Conservation (phyloP, 495 filamentous ascomycete species). For the Hypomontagnella monticulosa region DNA sequence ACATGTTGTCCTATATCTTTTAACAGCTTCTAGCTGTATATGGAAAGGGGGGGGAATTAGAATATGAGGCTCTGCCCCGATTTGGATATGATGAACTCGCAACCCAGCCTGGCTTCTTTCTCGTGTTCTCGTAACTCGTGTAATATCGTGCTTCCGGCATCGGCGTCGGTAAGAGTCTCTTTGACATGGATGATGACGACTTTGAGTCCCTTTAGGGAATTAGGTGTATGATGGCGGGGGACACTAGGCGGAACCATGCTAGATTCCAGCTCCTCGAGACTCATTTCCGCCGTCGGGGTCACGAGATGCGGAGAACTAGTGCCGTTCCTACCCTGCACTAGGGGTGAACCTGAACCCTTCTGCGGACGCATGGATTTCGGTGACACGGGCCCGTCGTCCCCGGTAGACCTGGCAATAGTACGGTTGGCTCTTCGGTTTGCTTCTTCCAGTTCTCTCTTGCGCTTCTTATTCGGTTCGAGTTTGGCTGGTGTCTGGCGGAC, state of each 20-base stretch:
- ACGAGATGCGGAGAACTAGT: conserved; percentile 46
- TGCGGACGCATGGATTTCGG: conserved; percentile 49
- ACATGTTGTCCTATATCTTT: conserved; percentile 23
- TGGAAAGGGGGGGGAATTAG: conserved; percentile 26
- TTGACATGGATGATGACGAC: conserved; percentile 86
- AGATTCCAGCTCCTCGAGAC: conserved; percentile 46
- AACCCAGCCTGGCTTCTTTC: conserved; percentile 70
- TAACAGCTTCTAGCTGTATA: conserved; percentile 18
- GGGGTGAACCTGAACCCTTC: conserved; percentile 13
- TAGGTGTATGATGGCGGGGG: conserved; percentile 14
- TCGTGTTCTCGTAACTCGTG: conserved; percentile 71
- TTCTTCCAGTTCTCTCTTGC: conserved; percentile 48
- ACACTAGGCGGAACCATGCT: background rate
- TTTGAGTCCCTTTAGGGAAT: conserved; percentile 60
- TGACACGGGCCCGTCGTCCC: conserved; percentile 51
- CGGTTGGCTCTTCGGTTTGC: conserved; percentile 14
- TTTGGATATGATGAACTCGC: conserved; percentile 76
- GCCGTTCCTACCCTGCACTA: conserved; percentile 23
- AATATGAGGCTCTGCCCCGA: conserved; percentile 59
- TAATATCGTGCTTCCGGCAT: conserved; percentile 73
- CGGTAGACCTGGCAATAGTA: conserved; percentile 2
- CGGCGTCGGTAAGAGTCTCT: conserved; percentile 73
- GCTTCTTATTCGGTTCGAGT: conserved; percentile 51
- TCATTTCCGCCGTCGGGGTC: conserved; percentile 51
- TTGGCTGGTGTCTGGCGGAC: conserved; percentile 46